Evolutionary conservation across 176 grass and related monocot genomes (phyloP), one percentile per base, ranked within the genome.

Genomic region (Pontederia paniculata): DNA sequence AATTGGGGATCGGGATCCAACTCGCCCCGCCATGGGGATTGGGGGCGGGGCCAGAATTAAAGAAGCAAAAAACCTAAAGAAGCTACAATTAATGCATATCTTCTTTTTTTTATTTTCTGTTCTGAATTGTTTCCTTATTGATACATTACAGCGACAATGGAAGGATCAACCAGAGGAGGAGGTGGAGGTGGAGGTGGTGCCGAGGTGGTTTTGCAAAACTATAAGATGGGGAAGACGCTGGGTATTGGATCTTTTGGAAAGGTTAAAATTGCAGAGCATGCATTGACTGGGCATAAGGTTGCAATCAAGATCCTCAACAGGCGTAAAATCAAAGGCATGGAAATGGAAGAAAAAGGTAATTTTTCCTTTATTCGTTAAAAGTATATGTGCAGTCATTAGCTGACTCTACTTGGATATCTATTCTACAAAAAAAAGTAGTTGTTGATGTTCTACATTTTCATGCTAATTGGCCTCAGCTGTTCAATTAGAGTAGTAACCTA

Each of bases 301-400:
- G 80, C 80, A 17, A 63, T 83, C 23, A 83, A 83, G 70, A 83
- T 83, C 54, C 74, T 83, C 12, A 83, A 83, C 42, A 74, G 74
- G n/a, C 80, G 74, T 9, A 83, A 83, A 60, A 83, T 83, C 18
- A 78, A 57, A 83, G 52, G 43, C 74, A 60, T 83, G 74, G 80
- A 83, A 2, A 83, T 83, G 80, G 80, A 83, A 55, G 80, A 83
- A 43, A 83, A 83, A 83, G 80, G 80, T 83, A 46, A 37, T 37
- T 45, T 57, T 57, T 37, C 8, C 12, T 57, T 23, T 57, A 21
- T 12, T 46, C 48, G 12, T 13, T 51, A 51, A 17, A n/a, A 51
- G 48, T 51, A 15, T 13, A 15, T 51, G n/a, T n/a, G n/a, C n/a
- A n/a, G n/a, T n/a, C n/a, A n/a, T n/a, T n/a, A n/a, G n/a, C 15